Conservation (phyloP, 495 filamentous ascomycete species). For the Neurospora intermedia region DNA sequence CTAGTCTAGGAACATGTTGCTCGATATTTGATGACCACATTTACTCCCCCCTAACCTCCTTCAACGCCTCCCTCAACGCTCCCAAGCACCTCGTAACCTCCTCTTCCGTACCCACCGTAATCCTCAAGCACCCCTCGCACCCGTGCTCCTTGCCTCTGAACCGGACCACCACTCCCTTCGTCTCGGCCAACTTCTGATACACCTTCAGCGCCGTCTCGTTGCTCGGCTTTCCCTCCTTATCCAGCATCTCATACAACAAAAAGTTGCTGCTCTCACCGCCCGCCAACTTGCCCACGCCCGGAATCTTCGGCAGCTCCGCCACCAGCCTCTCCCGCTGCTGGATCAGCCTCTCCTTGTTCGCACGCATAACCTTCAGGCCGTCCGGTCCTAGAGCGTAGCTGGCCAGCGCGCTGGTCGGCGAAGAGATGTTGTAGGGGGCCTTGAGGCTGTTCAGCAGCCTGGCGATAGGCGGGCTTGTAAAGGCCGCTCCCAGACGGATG, state of each 20-base stretch:
- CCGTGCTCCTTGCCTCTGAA: conserved; percentile 89
- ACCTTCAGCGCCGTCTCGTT: conserved; percentile 66
- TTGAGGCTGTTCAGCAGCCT: conserved; percentile 78
- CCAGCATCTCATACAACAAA: conserved; percentile 75
- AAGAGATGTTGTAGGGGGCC: conserved; percentile 90
- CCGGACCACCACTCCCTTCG: conserved; percentile 78
- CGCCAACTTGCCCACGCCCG: conserved; percentile 68
- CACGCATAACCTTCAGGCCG: conserved; percentile 61
- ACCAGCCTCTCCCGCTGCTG: conserved; percentile 68
- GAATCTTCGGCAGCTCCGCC: conserved; percentile 58
- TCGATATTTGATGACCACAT: not conserved
- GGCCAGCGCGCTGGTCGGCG: conserved; percentile 74
- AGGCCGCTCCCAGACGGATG: conserved; percentile 65
- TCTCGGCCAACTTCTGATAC: conserved; percentile 80
- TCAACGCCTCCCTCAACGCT: conserved; percentile 53
- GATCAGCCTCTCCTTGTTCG: conserved; percentile 55
- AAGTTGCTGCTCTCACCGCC: conserved; percentile 84
- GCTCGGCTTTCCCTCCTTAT: conserved; percentile 59
- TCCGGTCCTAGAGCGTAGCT: conserved; percentile 52
- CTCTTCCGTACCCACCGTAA: conserved; percentile 83
- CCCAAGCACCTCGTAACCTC: conserved; percentile 71
- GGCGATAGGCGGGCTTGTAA: conserved; percentile 49
- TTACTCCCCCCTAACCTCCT: conserved; percentile 31
- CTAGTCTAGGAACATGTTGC: not conserved
- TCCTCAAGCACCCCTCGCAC: conserved; percentile 76